A percentile compares a stretch with the other conserved stretches of the same genome.
phyloP scores from a whole-genome alignment of 1,284 basidiomycete species.

The Mycena citricolor region DNA sequence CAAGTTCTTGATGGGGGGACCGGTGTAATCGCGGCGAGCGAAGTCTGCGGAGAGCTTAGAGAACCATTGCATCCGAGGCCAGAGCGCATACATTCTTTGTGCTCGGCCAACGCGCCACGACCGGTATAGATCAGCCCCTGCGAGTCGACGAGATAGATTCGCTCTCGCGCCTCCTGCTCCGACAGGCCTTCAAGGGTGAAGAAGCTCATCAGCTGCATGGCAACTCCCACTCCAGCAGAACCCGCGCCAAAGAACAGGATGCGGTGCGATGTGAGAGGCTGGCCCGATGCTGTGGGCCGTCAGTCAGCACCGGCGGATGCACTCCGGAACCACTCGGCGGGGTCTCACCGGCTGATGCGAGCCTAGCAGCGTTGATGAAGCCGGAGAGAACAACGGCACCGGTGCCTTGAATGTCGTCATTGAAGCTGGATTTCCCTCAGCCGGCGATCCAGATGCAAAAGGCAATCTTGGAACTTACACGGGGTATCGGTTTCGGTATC shows the following conservation, averaged over 20 bases:
- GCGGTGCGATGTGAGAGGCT: constrained; percentile 71
- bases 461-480: constrained; percentile 33
- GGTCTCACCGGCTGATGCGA: constrained; percentile 50
- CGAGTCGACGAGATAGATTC: constrained; percentile 86
- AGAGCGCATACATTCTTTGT: constrained; percentile 70
- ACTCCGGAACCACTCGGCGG: background rate
- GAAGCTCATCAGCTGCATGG: constrained; percentile 86
- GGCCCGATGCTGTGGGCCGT: constrained; percentile 72
- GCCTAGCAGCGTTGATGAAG: constrained; percentile 85
- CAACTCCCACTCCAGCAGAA: constrained; percentile 88
- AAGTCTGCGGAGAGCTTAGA: constrained; percentile 53
- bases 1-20: constrained; percentile 73
- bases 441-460: background rate
- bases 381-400: constrained; percentile 91
- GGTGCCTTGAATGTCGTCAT: constrained; percentile 90
- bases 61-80: background rate
- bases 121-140: constrained; percentile 79
- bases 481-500: constrained; percentile 71
- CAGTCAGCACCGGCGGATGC: no score
- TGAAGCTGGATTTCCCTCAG: constrained; percentile 63
- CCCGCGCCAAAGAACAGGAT: constrained; percentile 93
- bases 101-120: constrained; percentile 73
- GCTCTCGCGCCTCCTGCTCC: constrained; percentile 73
- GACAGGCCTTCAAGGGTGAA: constrained; percentile 79
- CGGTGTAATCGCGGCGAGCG: constrained; percentile 77